Conservation (phyloP, 2,329 filamentous ascomycete species). For the Arthrobotrys sphaeroides region DNA sequence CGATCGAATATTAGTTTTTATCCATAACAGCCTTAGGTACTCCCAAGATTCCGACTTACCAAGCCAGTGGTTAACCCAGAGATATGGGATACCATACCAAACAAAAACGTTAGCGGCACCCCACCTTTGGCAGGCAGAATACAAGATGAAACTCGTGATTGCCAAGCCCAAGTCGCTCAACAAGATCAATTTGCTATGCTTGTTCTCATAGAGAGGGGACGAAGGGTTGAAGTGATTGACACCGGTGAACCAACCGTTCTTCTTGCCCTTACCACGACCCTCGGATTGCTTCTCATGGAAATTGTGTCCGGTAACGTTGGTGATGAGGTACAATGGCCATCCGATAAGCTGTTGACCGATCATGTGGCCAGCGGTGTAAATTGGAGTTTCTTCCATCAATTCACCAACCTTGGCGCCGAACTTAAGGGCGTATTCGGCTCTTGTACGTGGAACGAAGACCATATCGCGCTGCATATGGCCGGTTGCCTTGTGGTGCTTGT, state of each 20-base stretch:
- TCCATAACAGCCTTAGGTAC: background rate
- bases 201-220: constrained; percentile 89
- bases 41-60: constrained; percentile 69
- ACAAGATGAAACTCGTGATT: constrained; percentile 71
- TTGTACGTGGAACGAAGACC: constrained; percentile 96
- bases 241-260: constrained; percentile 78
- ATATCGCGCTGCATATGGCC: constrained; percentile 98
- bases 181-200: constrained; percentile 85
- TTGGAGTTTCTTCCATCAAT: constrained; percentile 92
- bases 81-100: constrained; percentile 94
- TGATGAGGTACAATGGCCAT: constrained; percentile 90
- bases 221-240: constrained; percentile 95
- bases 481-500: constrained; percentile 99
- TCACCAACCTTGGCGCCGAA: constrained; percentile 76
- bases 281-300: constrained; percentile 89
- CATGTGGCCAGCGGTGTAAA: constrained; percentile 78
- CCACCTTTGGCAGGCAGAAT: constrained; percentile 76
- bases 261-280: constrained; percentile 91
- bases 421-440: constrained; percentile 79
- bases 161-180: constrained; percentile 84
- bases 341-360: constrained; percentile 87
- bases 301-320: constrained; percentile 96
- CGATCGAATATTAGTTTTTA: background rate
- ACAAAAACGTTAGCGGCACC: constrained; percentile 87
- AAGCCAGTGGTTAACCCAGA: constrained; percentile 99